A percentile compares a stretch with the other conserved stretches of the same genome.
phyloP scores from a whole-genome alignment of 768 basidiomycete genomes.

The Hericium rajendrae region DNA sequence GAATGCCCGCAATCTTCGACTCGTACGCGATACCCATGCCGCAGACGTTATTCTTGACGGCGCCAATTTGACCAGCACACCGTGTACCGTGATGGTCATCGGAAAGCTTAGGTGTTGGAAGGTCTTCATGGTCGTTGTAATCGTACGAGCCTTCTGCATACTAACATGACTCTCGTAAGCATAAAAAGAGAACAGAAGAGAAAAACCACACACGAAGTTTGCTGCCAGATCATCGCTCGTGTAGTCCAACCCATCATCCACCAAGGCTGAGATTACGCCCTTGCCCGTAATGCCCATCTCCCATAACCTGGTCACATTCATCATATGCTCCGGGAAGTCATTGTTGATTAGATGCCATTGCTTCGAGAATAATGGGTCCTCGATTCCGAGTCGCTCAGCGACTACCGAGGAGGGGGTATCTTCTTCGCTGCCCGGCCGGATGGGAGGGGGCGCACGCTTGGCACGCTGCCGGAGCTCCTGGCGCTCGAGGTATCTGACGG shows the following conservation, averaged over 20 bases:
- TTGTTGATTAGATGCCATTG: constrained; percentile 98
- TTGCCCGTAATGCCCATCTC: constrained; percentile 81
- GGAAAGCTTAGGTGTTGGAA: constrained; percentile 78
- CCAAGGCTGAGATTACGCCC: constrained; percentile 78
- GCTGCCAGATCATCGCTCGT: constrained; percentile 74
- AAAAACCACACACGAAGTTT: constrained; percentile 71
- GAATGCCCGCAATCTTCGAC: constrained; percentile 86
- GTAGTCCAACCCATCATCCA: constrained; percentile 95
- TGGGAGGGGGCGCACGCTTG: constrained; percentile 67
- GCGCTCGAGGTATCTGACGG: constrained; percentile 50
- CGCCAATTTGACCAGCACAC: constrained; percentile 95
- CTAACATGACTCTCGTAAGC: constrained; percentile 28
- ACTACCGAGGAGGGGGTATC: constrained; percentile 34
- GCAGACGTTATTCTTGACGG: constrained; percentile 85
- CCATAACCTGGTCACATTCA: constrained; percentile 95
- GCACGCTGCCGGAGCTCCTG: constrained; percentile 59
- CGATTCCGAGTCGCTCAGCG: constrained; percentile 53
- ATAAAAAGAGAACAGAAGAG: background rate
- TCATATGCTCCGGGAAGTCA: constrained; percentile 66
- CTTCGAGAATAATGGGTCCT: constrained; percentile 70
- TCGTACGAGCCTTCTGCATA: constrained; percentile 85
- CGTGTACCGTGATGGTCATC: constrained; percentile 98
- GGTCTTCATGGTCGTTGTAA: constrained; percentile 85
- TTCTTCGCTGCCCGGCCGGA: constrained; percentile 22
- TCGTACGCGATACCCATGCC: constrained; percentile 91